Evolutionary conservation across 176 grass and related monocot genomes (phyloP).

Genomic region (Carex parvula): DNA sequence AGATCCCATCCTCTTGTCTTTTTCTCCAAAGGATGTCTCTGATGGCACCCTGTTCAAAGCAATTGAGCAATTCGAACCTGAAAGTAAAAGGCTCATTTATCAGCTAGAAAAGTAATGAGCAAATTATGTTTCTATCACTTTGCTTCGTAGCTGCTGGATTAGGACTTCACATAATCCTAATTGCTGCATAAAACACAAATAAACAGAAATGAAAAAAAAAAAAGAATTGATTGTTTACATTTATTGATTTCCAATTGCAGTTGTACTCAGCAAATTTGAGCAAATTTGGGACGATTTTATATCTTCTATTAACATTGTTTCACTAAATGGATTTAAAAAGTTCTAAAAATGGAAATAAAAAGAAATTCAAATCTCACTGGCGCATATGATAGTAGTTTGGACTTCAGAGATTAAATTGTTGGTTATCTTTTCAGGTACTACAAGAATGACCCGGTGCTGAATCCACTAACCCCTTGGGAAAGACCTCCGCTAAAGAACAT

Average conservation of each 20-base stretch:
- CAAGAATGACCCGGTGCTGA: constrained; percentile 84
- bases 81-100: constrained; percentile 66
- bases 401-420: not conserved
- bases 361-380: not conserved
- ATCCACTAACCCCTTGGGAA: constrained; percentile 95
- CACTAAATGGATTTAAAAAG: not conserved
- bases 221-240: constrained; percentile 13
- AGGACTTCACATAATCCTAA: constrained; percentile 9
- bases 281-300: not conserved
- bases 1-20: constrained; percentile 74
- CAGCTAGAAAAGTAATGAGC: constrained; percentile 78
- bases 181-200: constrained; percentile 26
- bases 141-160: not conserved
- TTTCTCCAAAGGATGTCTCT: constrained; percentile 89
- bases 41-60: constrained; percentile 95
- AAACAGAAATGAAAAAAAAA: not conserved
- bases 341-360: not conserved
- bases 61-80: constrained; percentile 78
- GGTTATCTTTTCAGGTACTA: constrained; percentile 57
- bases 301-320: not conserved
- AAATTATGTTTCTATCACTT: constrained; percentile 8
- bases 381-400: not conserved
- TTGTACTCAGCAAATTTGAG: not conserved
- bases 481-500: constrained; percentile 94
- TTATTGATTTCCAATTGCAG: not conserved